Percentiles rank a stretch among this genome's conserved stretches.
These are phyloP conservation scores for Fusarium pilosicola DNA, from an alignment of 2,329 filamentous ascomycete genomes.

Conservation along the genomic window DNA sequence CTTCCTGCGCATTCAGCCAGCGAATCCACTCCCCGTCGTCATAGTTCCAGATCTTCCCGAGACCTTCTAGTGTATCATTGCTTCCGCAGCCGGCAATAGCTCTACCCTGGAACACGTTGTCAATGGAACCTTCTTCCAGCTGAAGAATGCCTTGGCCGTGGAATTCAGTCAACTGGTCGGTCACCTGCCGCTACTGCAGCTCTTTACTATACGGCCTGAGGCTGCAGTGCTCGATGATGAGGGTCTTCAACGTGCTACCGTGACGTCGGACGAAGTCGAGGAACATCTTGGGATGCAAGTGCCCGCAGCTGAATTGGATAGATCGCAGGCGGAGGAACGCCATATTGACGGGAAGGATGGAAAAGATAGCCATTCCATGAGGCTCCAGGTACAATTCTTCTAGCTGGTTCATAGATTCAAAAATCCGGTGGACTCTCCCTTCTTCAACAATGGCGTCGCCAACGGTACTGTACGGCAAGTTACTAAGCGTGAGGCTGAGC, in stretches of 20 bases:
- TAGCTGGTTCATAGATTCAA: not conserved
- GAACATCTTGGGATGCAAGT: not conserved
- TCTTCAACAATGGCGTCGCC: not conserved
- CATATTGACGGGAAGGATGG: not conserved
- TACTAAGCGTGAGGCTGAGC: not conserved
- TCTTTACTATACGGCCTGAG: not conserved
- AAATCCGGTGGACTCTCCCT: accelerated
- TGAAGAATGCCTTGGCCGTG: not conserved
- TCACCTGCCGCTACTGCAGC: accelerated
- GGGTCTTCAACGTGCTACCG: accelerated
- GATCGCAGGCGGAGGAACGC: accelerated
- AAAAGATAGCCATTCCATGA: not conserved
- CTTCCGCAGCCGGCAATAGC: not conserved
- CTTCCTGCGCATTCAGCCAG: not conserved
- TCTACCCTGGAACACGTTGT: not conserved
- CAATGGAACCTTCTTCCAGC: not conserved
- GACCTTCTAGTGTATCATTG: accelerated
- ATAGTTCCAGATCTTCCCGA: not conserved
- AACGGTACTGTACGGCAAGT: accelerated
- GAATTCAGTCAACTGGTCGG: accelerated
- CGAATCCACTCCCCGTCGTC: not conserved
- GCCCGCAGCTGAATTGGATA: not conserved
- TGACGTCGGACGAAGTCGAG: not conserved
- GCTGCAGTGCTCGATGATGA: accelerated
- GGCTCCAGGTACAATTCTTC: not conserved